phyloP scores from a whole-genome alignment of 371 early-diverging fungal genomes.

The Apophysomyces elegans region DNA sequence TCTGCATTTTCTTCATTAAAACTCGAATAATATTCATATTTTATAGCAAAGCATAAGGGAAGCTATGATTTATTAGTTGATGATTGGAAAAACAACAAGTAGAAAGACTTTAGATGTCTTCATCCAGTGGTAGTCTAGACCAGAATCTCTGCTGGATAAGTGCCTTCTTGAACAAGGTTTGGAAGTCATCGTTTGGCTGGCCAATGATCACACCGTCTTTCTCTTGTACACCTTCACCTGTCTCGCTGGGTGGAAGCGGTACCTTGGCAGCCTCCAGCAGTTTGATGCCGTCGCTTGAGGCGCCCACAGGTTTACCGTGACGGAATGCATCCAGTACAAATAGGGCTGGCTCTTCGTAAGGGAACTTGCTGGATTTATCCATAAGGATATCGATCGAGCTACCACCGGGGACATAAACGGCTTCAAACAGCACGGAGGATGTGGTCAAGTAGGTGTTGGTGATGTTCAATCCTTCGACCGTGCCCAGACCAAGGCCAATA shows the following conservation, averaged over 20 bases:
- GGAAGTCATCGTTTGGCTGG: neutral
- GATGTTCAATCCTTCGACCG: conserved; percentile 25
- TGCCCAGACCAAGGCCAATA: conserved; percentile 31
- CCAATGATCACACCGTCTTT: conserved; percentile 32
- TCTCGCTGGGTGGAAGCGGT: conserved; percentile 3
- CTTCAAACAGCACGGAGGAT: conserved; percentile 43
- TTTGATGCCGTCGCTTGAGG: conserved; percentile 27
- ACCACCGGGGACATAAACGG: conserved; percentile 47
- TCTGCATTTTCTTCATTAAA: neutral
- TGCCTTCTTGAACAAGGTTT: conserved; percentile 23
- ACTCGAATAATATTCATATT: too few species aligned
- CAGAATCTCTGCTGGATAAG: conserved; percentile 42
- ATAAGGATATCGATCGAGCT: conserved; percentile 24
- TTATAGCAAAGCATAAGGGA: neutral
- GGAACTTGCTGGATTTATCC: conserved; percentile 23
- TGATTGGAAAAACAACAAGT: neutral
- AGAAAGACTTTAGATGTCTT: neutral
- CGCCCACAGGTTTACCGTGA: conserved; percentile 46
- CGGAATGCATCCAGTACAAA: conserved; percentile 41
- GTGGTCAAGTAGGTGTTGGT: conserved; percentile 34
- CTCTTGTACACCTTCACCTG: conserved; percentile 11
- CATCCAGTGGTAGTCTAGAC: conserved; percentile 40
- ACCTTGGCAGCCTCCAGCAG: conserved; percentile 29
- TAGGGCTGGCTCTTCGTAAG: conserved; percentile 36
- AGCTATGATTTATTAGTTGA: neutral